These are phyloP conservation scores for Alternaria longipes DNA, from an alignment of 2,329 filamentous ascomycete genomes.

Conservation along the genomic window DNA sequence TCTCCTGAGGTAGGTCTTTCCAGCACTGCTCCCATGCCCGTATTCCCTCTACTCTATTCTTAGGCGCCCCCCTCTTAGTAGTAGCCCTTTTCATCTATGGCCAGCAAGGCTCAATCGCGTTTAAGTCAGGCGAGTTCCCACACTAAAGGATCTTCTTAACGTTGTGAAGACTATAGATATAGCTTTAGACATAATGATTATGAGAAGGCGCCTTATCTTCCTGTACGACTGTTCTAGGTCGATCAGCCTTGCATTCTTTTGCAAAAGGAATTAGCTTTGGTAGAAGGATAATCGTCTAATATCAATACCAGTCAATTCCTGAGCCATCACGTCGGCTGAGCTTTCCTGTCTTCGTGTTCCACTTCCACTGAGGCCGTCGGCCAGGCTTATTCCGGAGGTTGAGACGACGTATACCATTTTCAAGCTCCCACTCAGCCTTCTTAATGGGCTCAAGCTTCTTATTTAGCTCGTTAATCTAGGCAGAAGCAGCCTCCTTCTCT, in stretches of 20 bases:
- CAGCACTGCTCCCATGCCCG: too few relatives aligned
- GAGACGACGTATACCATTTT: background rate
- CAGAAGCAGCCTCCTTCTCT: background rate
- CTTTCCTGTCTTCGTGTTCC: slow-evolving; percentile 18
- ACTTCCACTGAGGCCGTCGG: slow-evolving; percentile 17
- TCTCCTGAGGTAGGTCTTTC: too few relatives aligned
- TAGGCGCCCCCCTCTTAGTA: too few relatives aligned
- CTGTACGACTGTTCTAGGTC: slow-evolving; percentile 17
- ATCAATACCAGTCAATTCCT: slow-evolving; percentile 11
- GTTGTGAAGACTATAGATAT: slow-evolving; percentile 10
- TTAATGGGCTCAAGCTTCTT: slow-evolving; percentile 17
- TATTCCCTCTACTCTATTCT: too few relatives aligned
- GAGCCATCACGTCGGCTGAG: slow-evolving; percentile 11
- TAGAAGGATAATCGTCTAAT: slow-evolving; percentile 8
- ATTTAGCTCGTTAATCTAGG: slow-evolving; percentile 17
- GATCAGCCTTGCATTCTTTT: slow-evolving; percentile 8
- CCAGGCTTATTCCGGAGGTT: slow-evolving; percentile 1
- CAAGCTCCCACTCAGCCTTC: slow-evolving; percentile 9
- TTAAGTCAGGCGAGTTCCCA: slow-evolving; percentile 17
- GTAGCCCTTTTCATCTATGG: too few relatives aligned
- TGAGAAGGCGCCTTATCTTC: slow-evolving; percentile 19
- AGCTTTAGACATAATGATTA: background rate
- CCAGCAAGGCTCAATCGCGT: slow-evolving; percentile 6
- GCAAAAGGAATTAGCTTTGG: slow-evolving; percentile 22
- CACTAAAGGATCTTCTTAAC: slow-evolving; percentile 19